Percentiles rank a stretch among this genome's conserved stretches.
Conservation (phyloP, 2,329 filamentous ascomycete genomes). For the Coniochaeta sp. region DNA sequence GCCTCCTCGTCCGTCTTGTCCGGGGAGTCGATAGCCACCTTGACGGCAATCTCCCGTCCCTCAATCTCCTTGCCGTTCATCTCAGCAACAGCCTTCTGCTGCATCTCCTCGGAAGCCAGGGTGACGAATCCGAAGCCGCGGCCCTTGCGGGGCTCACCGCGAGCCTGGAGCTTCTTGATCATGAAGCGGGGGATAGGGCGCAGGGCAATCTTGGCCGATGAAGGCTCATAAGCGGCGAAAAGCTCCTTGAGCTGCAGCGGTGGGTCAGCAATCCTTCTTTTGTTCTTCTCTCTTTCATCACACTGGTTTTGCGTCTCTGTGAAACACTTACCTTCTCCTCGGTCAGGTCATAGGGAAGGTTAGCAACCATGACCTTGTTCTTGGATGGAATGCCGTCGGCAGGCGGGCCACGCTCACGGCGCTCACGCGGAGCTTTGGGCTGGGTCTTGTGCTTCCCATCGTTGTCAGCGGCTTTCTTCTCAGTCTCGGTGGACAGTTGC, state of each 20-base stretch:
- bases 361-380: constrained; percentile 99
- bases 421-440: constrained; percentile 46
- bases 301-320: not conserved
- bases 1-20: constrained; percentile 91
- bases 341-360: constrained; percentile 94
- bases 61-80: constrained; percentile 99
- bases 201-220: constrained; percentile 95
- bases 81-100: constrained; percentile 93
- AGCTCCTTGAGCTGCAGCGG: constrained; percentile 81
- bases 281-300: not conserved
- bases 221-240: constrained; percentile 85
- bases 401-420: constrained; percentile 82
- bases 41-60: constrained; percentile 97
- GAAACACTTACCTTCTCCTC: constrained; percentile 78
- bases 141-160: constrained; percentile 96
- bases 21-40: constrained; percentile 98
- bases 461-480: constrained; percentile 49
- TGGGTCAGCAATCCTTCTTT: constrained; percentile 12
- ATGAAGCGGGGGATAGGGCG: constrained; percentile 98
- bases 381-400: constrained; percentile 97
- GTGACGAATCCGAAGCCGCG: constrained; percentile 99
- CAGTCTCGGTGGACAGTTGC: constrained; percentile 55
- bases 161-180: constrained; percentile 99
- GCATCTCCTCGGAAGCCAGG: constrained; percentile 86
- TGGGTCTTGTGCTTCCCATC: constrained; percentile 30